Conservation (phyloP, 495 filamentous ascomycete species). For the Neurospora africana region DNA sequence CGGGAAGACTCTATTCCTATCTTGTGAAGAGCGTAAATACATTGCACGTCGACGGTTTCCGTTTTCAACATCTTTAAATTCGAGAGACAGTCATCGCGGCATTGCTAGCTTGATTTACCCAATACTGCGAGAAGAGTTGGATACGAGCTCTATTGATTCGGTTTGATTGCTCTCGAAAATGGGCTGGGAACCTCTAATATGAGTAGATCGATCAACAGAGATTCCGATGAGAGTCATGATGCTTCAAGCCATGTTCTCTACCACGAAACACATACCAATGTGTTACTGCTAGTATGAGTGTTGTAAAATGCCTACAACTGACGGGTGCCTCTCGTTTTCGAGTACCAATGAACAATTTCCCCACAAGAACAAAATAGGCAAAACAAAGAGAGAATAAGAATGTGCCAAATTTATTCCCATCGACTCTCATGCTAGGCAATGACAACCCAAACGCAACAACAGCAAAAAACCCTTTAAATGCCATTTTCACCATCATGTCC, state of each 20-base stretch:
- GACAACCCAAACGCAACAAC: background rate
- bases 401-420: background rate
- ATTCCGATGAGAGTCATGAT: background rate
- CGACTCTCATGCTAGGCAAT: background rate
- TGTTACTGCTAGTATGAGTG: background rate
- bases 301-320: background rate
- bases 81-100: background rate
- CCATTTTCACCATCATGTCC: background rate
- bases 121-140: background rate
- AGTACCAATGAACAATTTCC: background rate
- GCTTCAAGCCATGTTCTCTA: background rate
- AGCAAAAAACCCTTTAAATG: background rate
- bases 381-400: background rate
- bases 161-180: background rate
- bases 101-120: background rate
- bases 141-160: background rate
- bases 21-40: background rate
- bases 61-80: background rate
- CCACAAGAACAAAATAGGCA: background rate
- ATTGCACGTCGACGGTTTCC: background rate
- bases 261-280: background rate
- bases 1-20: background rate
- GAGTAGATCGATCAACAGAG: background rate
- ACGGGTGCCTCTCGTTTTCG: background rate
- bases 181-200: background rate